phyloP scores from a whole-genome alignment of 2,329 filamentous ascomycete genomes.

The Phaeosphaeriaceae sp. region DNA sequence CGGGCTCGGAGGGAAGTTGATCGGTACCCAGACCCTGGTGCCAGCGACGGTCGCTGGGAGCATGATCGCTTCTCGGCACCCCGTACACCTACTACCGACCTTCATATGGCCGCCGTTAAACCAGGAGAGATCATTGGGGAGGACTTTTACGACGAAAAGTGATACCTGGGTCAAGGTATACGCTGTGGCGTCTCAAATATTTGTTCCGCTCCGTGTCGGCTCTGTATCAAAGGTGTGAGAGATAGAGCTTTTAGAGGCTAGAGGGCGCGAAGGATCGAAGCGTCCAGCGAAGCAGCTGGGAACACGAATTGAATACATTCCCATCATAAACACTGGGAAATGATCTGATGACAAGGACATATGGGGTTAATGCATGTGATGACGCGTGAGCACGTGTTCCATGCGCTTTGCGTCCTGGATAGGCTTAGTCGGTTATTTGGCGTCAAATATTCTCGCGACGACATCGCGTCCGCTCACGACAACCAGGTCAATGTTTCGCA shows the following conservation, averaged over 20 bases:
- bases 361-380: too few relatives aligned
- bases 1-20: slow-evolving; percentile 1
- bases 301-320: too few relatives aligned
- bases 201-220: not conserved
- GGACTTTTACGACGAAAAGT: not conserved
- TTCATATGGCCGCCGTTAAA: not conserved
- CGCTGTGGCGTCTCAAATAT: too few relatives aligned
- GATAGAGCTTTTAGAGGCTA: too few relatives aligned
- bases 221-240: not conserved
- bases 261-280: too few relatives aligned
- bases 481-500: not conserved
- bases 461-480: not conserved
- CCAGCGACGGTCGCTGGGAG: not conserved
- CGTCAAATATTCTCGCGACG: not conserved
- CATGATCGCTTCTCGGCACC: not conserved
- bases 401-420: not conserved
- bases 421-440: not conserved
- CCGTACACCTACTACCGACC: not conserved
- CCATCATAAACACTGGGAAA: too few relatives aligned
- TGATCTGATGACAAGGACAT: too few relatives aligned
- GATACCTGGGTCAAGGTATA: not conserved
- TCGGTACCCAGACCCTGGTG: not conserved
- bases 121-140: not conserved
- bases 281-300: too few relatives aligned
- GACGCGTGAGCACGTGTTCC: not conserved